Percentiles rank a stretch among this genome's conserved stretches.
Conservation (phyloP, 1,284 basidiomycete species). For the Gastroboletus turbinatus region DNA sequence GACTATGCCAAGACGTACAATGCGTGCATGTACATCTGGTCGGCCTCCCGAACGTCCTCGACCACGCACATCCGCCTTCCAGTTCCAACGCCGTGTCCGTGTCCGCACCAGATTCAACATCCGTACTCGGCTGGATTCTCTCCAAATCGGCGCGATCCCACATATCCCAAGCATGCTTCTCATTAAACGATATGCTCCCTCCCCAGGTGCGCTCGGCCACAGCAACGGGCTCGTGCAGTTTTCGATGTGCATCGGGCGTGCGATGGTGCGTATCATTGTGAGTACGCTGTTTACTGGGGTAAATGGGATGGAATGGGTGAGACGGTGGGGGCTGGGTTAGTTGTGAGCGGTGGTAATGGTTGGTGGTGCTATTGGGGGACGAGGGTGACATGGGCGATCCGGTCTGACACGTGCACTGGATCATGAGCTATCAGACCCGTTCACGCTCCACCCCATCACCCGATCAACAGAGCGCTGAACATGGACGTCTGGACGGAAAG, state of each 20-base stretch:
- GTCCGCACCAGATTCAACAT: neutral
- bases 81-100: neutral
- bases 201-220: constrained; percentile 10
- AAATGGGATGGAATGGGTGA: constrained; percentile 22
- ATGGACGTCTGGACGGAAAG: too few relatives aligned
- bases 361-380: constrained; percentile 11
- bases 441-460: too few relatives aligned
- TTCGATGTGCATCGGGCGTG: constrained; percentile 23
- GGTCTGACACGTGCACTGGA: neutral
- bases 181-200: constrained; percentile 18
- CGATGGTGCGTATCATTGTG: constrained; percentile 18
- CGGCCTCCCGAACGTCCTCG: constrained; percentile 18
- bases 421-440: too few relatives aligned
- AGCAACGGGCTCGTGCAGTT: constrained; percentile 27
- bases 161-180: constrained; percentile 23
- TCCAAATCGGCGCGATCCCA: constrained; percentile 22
- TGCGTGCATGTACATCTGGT: constrained; percentile 24
- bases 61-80: neutral
- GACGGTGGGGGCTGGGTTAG: constrained; percentile 11
- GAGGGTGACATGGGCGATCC: constrained; percentile 16
- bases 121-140: constrained; percentile 13
- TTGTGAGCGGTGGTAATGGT: constrained; percentile 23
- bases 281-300: constrained; percentile 22
- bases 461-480: too few relatives aligned
- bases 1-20: constrained; percentile 22